Evolutionary conservation across 495 filamentous ascomycete genomes (phyloP), one percentile per base, ranked within the genome.

Genomic region (Daldinia vernicosa): DNA sequence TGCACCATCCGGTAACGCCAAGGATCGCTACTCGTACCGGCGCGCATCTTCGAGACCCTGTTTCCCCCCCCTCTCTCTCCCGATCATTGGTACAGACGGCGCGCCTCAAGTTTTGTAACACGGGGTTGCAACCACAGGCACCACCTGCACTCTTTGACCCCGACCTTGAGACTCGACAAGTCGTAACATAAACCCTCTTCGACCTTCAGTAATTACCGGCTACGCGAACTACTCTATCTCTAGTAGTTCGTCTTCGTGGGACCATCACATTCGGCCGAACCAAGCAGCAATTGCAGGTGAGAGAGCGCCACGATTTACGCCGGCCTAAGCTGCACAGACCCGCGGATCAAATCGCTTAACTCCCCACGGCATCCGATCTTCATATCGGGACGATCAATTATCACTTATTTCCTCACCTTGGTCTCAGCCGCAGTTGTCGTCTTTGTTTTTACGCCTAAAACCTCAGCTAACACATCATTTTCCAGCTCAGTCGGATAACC

Each of bases 111-210:
- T 51, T 59, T 57, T 59, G 66, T 73, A 69, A 73, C 70, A 69
- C 65, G 50, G 56, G 27, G 66, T 69, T 66, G 43, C 61, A 66
- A 55, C 51, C 51, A 52, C 40, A 69, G 65, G 60, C 54, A 72
- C 65, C 57, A 47, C 60, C 60, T 63, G 52, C 54, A 73, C 70
- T 61, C 65, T 69, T 66, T 69, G 70, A 65, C 70, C 60, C 56
- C 69, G 63, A 67, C 28, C 52, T 71, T 30, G 47, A 63, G 24
- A 37, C 45, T 54, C 35, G 9, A 54, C 39, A 56, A 6, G 24
- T 33, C 47, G 50, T 58, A 63, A 30, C 30, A 47, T 22, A 40
- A n/a, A 60, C 39, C 39, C 55, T 28, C 47, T 56, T 60, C 32
- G 52, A 35, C 40, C 35, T 58, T 58, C 27, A 24, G 57, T 27